These are phyloP conservation scores for Capronia americana DNA, from an alignment of 2,329 filamentous ascomycete genomes.

Conservation along the genomic window DNA sequence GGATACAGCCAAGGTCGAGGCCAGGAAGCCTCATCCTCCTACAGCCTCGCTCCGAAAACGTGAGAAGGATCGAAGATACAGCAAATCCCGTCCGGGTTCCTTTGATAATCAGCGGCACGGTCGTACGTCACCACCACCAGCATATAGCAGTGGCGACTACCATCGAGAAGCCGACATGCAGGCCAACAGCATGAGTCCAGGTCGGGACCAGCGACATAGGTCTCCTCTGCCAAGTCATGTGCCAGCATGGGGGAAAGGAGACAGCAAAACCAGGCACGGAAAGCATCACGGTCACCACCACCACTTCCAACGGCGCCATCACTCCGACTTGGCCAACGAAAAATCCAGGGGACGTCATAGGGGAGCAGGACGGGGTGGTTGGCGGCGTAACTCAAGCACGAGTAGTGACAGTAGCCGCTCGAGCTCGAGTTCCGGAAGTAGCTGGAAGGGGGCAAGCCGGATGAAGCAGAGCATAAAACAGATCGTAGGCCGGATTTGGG, in stretches of 20 bases:
- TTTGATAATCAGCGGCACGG: neutral
- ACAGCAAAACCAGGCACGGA: neutral
- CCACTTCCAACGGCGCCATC: neutral
- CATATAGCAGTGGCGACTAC: neutral
- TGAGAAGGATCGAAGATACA: neutral
- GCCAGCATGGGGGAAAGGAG: neutral
- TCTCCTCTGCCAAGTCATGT: neutral
- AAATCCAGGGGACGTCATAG: neutral
- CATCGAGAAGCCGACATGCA: neutral
- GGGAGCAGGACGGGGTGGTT: neutral
- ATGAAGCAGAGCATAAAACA: neutral
- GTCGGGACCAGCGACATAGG: neutral
- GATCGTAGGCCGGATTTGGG: neutral
- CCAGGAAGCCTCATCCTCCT: neutral
- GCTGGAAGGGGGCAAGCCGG: neutral
- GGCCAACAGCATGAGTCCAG: neutral
- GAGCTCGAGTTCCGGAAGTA: neutral
- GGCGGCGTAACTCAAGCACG: neutral
- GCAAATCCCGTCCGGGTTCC: neutral
- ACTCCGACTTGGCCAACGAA: neutral
- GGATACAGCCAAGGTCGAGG: neutral
- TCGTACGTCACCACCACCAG: neutral
- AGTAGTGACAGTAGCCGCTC: neutral
- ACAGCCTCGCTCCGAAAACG: neutral
- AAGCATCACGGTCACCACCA: neutral